Conservation (phyloP, 2,329 filamentous ascomycete species). For the Pseudogymnoascus sp. region DNA sequence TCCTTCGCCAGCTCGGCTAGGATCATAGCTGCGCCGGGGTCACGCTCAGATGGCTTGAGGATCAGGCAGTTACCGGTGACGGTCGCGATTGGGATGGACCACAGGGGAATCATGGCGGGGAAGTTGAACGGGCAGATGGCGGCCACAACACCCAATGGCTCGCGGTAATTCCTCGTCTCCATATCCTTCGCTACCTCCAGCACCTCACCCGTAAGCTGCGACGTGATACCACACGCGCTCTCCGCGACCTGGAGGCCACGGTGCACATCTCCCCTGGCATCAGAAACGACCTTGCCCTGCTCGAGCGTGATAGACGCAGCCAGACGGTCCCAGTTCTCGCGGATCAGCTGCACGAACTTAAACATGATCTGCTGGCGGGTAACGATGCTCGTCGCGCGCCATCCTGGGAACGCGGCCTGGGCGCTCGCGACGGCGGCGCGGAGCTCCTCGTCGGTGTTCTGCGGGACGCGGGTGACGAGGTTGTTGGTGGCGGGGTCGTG, state of each 20-base stretch:
- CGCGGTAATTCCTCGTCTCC: slow-evolving; percentile 76
- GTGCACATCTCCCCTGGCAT: slow-evolving; percentile 74
- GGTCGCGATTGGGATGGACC: slow-evolving; percentile 78
- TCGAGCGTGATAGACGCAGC: slow-evolving; percentile 80
- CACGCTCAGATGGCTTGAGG: slow-evolving; percentile 78
- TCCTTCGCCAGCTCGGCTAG: slow-evolving; percentile 70
- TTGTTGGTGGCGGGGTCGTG: slow-evolving; percentile 81
- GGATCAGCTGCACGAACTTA: slow-evolving; percentile 70
- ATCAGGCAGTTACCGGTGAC: slow-evolving; percentile 78
- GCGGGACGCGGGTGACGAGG: slow-evolving; percentile 72
- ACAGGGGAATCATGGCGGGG: slow-evolving; percentile 87
- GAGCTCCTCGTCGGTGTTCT: slow-evolving; percentile 72
- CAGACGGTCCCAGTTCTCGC: slow-evolving; percentile 77
- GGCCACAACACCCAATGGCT: slow-evolving; percentile 72
- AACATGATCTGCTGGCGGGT: slow-evolving; percentile 80
- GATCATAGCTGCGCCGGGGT: slow-evolving; percentile 79
- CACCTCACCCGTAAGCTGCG: slow-evolving; percentile 74
- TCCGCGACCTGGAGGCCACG: slow-evolving; percentile 78
- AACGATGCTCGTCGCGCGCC: slow-evolving; percentile 65
- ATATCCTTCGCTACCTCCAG: slow-evolving; percentile 83
- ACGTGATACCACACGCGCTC: slow-evolving; percentile 70
- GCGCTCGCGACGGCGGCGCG: slow-evolving; percentile 67
- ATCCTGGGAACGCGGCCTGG: slow-evolving; percentile 64
- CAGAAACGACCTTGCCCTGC: slow-evolving; percentile 81
- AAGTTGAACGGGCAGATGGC: slow-evolving; percentile 90